Base-by-base conservation (phyloP, 306 rosid species). In the Canavalia gladiata region DNA sequence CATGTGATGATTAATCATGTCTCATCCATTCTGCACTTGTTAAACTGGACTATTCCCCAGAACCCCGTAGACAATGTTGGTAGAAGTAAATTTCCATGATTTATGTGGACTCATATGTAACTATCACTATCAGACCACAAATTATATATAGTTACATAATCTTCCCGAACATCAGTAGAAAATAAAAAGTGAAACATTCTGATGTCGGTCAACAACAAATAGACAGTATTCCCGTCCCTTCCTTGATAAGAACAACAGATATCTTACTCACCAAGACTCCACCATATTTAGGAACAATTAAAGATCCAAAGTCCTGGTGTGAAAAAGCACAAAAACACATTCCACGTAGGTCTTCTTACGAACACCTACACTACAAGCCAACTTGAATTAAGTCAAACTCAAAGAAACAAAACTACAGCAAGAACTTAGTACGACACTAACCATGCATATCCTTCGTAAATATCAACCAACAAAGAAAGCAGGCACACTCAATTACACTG, bases 291-390 rank as follows among this genome's bases (percentile, higher is more conserved):
- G 30, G 55, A 70, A 28, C 11, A 45, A 39, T 0, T 54, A 8
- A n/a, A 43, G 55, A 8, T 7, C 39, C n/a, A 45, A 68, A 7
- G 4, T 62, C 25, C n/a, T 9, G 9, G 70, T 31, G 43, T 30
- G 43, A 58, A 6, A 73, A 34, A 34, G 8, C 12, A 5, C 5
- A 74, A 69, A 46, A 41, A 59, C 30, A 71, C 12, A 67, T 49
- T 62, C 8, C 68, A n/a, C 3, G 3, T 1, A 12, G 83, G 63
- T 4, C 50, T 77, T 77, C 35, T 46, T 28, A 49, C 85, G 72
- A 85, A 66, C 86, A 81, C 76, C 81, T 86, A 8, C 6, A 54
- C 83, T 82, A 6, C 8, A 54, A 39, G 73, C 12, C 31, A 35
- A 67, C 7, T 60, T 60, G 28, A 47, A 41, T 74, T n/a, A 25